Evolutionary conservation across 2,329 filamentous ascomycete species (phyloP).

Genomic region (Ciborinia camelliae): DNA sequence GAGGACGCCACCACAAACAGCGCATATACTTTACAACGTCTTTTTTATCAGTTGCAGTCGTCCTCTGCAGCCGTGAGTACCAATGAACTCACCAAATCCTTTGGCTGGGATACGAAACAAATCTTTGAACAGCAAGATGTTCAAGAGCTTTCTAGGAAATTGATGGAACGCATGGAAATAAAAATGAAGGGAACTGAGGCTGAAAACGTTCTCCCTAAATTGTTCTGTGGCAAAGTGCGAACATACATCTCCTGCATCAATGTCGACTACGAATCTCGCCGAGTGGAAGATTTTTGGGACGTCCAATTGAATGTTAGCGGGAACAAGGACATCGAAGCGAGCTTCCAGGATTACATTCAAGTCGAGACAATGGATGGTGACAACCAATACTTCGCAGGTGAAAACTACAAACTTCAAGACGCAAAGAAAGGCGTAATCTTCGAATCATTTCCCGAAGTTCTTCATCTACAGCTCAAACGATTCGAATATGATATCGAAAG

Average conservation of each 20-base stretch:
- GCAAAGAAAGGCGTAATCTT: constrained; percentile 98
- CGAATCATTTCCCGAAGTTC: constrained; percentile 86
- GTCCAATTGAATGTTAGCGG: constrained; percentile 95
- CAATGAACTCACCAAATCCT: constrained; percentile 90
- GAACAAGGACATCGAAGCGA: constrained; percentile 88
- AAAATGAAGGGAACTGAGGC: constrained; percentile 96
- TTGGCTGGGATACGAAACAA: constrained; percentile 96
- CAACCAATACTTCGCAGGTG: constrained; percentile 94
- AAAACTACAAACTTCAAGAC: constrained; percentile 88
- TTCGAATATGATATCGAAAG: constrained; percentile 97
- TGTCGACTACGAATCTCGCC: constrained; percentile 93
- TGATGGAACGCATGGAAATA: constrained; percentile 96
- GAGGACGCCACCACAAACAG: constrained; percentile 81
- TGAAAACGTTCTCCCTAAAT: constrained; percentile 80
- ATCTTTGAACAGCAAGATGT: constrained; percentile 99
- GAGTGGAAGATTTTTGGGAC: constrained; percentile 98
- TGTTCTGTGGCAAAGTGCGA: constrained; percentile 98
- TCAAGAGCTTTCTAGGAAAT: constrained; percentile 89
- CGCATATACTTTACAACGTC: constrained; percentile 85
- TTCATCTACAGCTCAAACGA: constrained; percentile 92
- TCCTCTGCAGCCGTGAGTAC: constrained; percentile 80
- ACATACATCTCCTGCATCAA: constrained; percentile 99
- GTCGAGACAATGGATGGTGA: constrained; percentile 97
- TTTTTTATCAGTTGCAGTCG: constrained; percentile 94
- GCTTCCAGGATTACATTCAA: constrained; percentile 93